Base-by-base conservation (phyloP, 768 basidiomycete species). In the Lactarius indigo region DNA sequence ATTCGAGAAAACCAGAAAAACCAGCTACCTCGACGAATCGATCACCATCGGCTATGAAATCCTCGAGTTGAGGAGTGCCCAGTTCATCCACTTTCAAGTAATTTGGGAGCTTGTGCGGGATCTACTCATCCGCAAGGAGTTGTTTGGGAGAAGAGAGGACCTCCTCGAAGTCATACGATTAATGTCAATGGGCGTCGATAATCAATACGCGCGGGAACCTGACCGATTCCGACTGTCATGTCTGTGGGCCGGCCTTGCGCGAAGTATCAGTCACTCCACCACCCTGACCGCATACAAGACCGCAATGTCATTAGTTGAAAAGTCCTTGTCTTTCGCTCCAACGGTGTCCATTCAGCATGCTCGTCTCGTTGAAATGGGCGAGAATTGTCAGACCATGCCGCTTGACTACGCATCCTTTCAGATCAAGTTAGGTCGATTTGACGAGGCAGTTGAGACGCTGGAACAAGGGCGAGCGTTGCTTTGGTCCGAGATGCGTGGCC, bases 61-160 rank as follows among this genome's bases (percentile, higher is more conserved):
- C 2, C 47, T 50, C n/a, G 10, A 47, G 47, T 23, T 15, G 23
- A n/a, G n/a, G 7, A 2, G 20, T 2, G 44, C 20, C 0, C 20
- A 44, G 9, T 3, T 3, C 20, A 1, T 10, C 4, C 47, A 5
- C 47, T 50, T 50, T 5, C 12, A 10, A 1, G 1, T 12, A 13
- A 26, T 13, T 5, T 0, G 5, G 12, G 4, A 12, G 4, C 47
- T 50, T 5, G 10, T 5, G 1, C 1, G 1, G 0, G 23, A 4
- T 50, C 23, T 50, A 13, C 10, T 50, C 6, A 13, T 0, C 23
- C 47, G 47, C n/a, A 3, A 10, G 12, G 3, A 0, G 10, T 5
- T 13, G 1, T 23, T 26, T 6, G 23, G 23, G 10, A 23, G 12
- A 50, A 50, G 23, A 26, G 47, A 50, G 47, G 47, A 50, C 23